Evolutionary conservation across 345 rosid species (phyloP), one percentile per base, ranked within the genome.

Genomic region (Anacardium occidentale): DNA sequence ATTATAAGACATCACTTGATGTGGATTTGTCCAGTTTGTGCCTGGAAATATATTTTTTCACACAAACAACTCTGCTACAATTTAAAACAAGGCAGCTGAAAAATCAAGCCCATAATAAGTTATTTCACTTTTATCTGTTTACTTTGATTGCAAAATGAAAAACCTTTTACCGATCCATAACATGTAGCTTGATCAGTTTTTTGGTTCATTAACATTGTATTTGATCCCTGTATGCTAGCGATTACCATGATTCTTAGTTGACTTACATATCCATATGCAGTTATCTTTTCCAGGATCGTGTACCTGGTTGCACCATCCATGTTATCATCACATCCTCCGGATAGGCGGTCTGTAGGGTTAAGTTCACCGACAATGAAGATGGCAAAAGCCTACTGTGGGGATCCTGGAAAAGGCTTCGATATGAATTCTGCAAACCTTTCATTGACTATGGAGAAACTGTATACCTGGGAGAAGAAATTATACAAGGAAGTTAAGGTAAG

Each of bases 381-480:
- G 72, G 89, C 95, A 62, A 85, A 63, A 79, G 68, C 87, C 54
- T 89, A 89, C 79, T 75, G 76, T 74, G 88, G 63, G 44, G 85
- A 84, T 57, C 66, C 74, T 29, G 82, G 64, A 70, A 71, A 78
- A 71, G 85, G 84, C 63, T 73, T 82, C 21, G 80, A 79, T 44
- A 57, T 48, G 66, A 78, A 72, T 52, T 72, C 74, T 65, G 83
- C 83, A 71, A 90, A 83, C 82, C 89, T 94, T 50, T 92, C 98
- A 57, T 86, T 91, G 42, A 92, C 97, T 42, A 76, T 94, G 78
- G 95, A 89, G 69, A 85, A 92, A 77, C 89, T 94, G 21, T 90
- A 88, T 73, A 93, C 80, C 1, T 92, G 97, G 98, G 98, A 94
- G 84, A 94, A 85, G 84, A 94, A 90, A 82, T 81, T 94, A 55